Conservation (phyloP, 768 basidiomycete genomes). For the Tricholoma sp. region DNA sequence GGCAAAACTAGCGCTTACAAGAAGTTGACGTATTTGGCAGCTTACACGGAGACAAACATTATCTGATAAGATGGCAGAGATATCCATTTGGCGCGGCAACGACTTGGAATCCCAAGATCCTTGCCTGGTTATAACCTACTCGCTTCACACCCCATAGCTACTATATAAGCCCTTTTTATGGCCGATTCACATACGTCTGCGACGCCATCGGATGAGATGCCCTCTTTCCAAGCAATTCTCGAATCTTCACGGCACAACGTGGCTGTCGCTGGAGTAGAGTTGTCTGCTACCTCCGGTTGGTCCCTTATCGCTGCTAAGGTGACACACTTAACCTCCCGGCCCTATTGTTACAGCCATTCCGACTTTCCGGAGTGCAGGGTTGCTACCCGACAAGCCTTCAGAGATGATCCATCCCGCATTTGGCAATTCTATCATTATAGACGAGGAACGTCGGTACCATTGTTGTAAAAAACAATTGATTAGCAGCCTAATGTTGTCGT, state of each 20-base stretch:
- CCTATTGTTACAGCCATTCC: slow-evolving; percentile 36
- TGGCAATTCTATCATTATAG: slow-evolving; percentile 68
- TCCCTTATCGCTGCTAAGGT: neutral
- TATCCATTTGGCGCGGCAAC: neutral
- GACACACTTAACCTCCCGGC: neutral
- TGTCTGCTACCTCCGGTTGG: slow-evolving; percentile 21
- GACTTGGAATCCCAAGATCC: too few relatives aligned
- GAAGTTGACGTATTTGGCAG: neutral
- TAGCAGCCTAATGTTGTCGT: neutral
- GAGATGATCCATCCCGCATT: slow-evolving; percentile 39
- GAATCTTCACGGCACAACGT: slow-evolving; percentile 24
- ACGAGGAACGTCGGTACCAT: slow-evolving; percentile 39
- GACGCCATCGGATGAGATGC: slow-evolving; percentile 24
- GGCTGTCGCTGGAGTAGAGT: slow-evolving; percentile 19
- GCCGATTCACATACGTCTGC: neutral
- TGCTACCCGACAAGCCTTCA: slow-evolving; percentile 51
- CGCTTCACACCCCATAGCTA: too few relatives aligned
- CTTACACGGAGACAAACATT: slow-evolving; percentile 3
- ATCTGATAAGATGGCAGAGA: slow-evolving; percentile 24
- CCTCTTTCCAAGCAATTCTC: slow-evolving; percentile 22
- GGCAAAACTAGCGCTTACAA: too few relatives aligned
- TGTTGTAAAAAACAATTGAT: neutral
- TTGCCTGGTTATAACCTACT: neutral
- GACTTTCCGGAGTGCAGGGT: slow-evolving; percentile 50
- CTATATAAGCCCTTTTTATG: too few relatives aligned